Evolutionary conservation across 345 rosid species (phyloP).

Genomic region (Mangifera indica): DNA sequence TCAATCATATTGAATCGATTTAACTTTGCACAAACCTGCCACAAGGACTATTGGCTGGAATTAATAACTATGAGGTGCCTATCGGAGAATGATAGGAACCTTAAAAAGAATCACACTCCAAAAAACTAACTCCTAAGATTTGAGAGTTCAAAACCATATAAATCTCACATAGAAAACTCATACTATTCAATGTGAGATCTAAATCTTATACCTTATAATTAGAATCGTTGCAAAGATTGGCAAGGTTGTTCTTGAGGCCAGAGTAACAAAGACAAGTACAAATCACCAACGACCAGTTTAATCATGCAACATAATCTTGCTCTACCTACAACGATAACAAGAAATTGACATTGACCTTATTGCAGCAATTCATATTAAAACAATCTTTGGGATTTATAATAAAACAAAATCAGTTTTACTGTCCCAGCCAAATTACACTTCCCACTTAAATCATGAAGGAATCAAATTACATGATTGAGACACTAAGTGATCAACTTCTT

Average conservation of each 20-base stretch:
- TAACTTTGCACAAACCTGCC: too few species aligned
- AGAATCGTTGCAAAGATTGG: background rate
- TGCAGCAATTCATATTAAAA: slow-evolving; percentile 2
- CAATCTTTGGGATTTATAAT: background rate
- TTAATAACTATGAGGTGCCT: too few species aligned
- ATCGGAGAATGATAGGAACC: too few species aligned
- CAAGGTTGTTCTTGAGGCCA: background rate
- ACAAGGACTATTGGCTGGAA: too few species aligned
- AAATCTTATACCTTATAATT: too few species aligned
- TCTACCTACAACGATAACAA: background rate
- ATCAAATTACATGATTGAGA: background rate
- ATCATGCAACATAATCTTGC: background rate
- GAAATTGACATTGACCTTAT: background rate
- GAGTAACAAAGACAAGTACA: background rate
- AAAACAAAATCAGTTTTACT: slow-evolving; percentile 5
- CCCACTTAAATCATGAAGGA: background rate
- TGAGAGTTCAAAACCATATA: too few species aligned
- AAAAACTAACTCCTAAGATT: too few species aligned
- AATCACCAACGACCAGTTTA: background rate
- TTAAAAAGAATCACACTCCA: too few species aligned
- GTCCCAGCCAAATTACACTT: slow-evolving; percentile 18
- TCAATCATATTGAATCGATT: background rate
- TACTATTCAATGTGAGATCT: too few species aligned
- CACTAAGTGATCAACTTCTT: slow-evolving; percentile 11
- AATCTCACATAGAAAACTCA: too few species aligned